Conservation (phyloP, 2,329 filamentous ascomycete genomes). For the Colletotrichum melonis region DNA sequence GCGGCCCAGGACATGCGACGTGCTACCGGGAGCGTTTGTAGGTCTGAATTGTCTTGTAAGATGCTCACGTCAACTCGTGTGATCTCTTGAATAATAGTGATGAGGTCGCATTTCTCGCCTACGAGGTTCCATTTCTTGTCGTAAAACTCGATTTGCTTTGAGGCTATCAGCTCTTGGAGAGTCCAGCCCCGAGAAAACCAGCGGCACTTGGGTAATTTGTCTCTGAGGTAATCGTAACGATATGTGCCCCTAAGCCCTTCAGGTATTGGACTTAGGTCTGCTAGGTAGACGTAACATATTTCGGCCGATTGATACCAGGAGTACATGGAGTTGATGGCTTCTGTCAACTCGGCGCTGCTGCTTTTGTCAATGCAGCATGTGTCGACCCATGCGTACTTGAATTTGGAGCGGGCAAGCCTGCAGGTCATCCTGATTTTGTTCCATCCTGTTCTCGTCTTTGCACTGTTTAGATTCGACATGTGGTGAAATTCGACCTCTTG, state of each 20-base stretch:
- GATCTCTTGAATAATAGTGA: neutral
- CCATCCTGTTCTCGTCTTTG: neutral
- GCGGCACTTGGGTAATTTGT: neutral
- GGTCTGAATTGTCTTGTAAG: neutral
- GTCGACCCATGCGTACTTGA: neutral
- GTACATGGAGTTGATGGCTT: neutral
- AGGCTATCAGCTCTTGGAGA: neutral
- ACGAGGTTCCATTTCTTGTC: neutral
- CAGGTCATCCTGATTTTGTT: neutral
- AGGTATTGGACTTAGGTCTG: neutral
- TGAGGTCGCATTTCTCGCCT: neutral
- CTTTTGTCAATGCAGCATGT: neutral
- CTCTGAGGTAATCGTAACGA: neutral
- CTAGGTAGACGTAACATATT: neutral
- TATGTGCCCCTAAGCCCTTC: neutral
- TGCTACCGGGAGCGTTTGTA: neutral
- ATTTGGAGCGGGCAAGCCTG: neutral
- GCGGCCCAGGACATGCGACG: constrained; percentile 43
- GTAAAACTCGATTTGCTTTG: neutral
- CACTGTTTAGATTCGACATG: neutral
- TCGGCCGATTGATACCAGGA: neutral
- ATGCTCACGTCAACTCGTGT: neutral
- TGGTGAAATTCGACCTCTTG: neutral
- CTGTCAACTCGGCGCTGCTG: neutral
- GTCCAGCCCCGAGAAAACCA: neutral